A percentile compares a stretch with the other conserved stretches of the same genome.
Evolutionary conservation across 2,329 filamentous ascomycete species (phyloP).

Genomic region (Microsporum canis): DNA sequence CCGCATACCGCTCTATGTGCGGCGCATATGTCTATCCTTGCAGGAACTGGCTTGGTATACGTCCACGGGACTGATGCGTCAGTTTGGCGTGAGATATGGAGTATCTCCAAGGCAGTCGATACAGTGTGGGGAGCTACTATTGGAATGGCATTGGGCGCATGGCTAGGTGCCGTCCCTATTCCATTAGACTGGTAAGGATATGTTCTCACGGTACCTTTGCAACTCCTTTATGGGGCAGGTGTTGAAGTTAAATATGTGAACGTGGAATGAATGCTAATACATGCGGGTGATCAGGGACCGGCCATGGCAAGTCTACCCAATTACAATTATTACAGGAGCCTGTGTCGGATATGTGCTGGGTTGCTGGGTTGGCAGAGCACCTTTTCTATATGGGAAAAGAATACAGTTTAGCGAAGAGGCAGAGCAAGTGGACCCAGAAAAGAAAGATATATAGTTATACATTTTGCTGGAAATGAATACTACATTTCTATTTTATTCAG

Average conservation of each 20-base stretch:
- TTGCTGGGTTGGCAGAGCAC: slow-evolving; percentile 21
- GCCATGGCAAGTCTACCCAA: slow-evolving; percentile 98
- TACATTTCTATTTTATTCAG: background rate
- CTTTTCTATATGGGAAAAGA: slow-evolving; percentile 27
- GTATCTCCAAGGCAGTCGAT: slow-evolving; percentile 62
- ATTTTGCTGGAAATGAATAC: background rate
- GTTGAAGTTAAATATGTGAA: background rate
- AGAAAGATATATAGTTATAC: background rate
- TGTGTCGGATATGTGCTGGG: slow-evolving; percentile 70
- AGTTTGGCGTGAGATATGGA: slow-evolving; percentile 60
- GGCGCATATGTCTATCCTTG: slow-evolving; percentile 68
- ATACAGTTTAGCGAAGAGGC: slow-evolving; percentile 21
- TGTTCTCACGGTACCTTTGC: slow-evolving; percentile 6
- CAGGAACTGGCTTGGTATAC: slow-evolving; percentile 71
- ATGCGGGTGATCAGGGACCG: slow-evolving; percentile 50
- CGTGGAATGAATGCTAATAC: background rate
- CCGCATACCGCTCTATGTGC: slow-evolving; percentile 68
- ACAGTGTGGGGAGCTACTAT: slow-evolving; percentile 70
- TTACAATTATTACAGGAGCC: slow-evolving; percentile 74
- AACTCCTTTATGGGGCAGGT: background rate
- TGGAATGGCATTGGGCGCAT: slow-evolving; percentile 71
- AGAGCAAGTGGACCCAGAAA: background rate
- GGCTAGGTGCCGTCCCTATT: slow-evolving; percentile 90
- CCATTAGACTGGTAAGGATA: slow-evolving; percentile 71
- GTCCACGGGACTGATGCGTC: slow-evolving; percentile 63